Percentiles rank a stretch among this genome's conserved stretches.
These are phyloP conservation scores for Blepharisma undulans DNA, from an alignment of 169 alveolate genomes.

Conservation along the genomic window DNA sequence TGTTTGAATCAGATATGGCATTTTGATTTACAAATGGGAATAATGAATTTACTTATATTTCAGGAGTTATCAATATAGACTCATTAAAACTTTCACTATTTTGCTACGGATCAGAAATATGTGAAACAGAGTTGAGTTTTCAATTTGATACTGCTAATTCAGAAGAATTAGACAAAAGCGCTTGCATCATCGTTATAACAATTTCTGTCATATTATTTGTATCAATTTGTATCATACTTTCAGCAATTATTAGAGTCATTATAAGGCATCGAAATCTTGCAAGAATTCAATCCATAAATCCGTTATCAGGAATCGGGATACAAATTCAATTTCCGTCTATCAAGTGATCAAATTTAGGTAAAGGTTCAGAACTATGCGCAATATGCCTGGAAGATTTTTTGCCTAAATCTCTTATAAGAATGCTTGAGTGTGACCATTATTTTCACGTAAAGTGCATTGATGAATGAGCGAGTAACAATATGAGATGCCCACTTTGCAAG, in stretches of 20 bases:
- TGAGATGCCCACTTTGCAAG: conserved; percentile 22
- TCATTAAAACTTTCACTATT: not conserved
- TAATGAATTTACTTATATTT: not conserved
- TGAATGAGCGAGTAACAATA: conserved; percentile 53
- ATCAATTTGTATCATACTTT: not conserved
- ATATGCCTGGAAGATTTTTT: conserved; percentile 47
- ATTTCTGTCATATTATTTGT: not conserved
- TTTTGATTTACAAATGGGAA: not conserved
- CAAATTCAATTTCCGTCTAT: not conserved
- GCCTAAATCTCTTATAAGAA: conserved; percentile 14
- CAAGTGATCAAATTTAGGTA: not conserved
- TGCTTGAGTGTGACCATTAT: conserved; percentile 48
- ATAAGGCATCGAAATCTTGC: not conserved
- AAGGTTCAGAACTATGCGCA: not conserved
- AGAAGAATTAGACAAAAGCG: not conserved
- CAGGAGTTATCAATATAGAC: not conserved
- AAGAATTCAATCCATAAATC: not conserved
- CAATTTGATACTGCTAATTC: not conserved
- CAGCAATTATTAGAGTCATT: not conserved
- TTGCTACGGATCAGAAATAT: not conserved
- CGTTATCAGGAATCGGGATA: not conserved
- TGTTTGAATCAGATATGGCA: not conserved
- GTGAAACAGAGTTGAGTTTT: not conserved
- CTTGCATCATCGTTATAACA: not conserved
- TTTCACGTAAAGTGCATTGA: conserved; percentile 51